phyloP scores from a whole-genome alignment of 148 eudicot species.

The Dysphania ambrosioides region DNA sequence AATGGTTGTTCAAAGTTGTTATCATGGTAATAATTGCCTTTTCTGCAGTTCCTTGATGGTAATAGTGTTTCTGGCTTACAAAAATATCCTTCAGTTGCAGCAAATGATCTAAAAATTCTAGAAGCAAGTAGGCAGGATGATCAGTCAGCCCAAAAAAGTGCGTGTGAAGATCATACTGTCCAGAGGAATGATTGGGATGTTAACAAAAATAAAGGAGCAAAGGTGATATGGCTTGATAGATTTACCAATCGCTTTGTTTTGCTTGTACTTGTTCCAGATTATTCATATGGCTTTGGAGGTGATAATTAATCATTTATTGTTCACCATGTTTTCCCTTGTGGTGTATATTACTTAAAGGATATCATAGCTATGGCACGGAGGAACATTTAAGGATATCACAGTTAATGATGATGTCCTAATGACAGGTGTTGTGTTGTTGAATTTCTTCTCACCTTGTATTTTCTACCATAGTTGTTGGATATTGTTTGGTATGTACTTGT shows the following conservation, averaged over 20 bases:
- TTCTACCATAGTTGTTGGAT: neutral
- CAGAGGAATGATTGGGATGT: constrained; percentile 23
- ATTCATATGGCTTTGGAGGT: neutral
- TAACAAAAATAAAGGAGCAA: constrained; percentile 34
- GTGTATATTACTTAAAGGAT: neutral
- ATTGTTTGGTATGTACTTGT: neutral
- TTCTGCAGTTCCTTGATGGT: constrained; percentile 5
- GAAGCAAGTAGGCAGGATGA: too few relatives aligned
- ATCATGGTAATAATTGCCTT: neutral
- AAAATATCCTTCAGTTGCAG: constrained; percentile 36
- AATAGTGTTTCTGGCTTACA: constrained; percentile 10
- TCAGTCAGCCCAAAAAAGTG: constrained; percentile 15
- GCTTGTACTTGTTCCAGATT: neutral
- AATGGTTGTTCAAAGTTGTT: neutral
- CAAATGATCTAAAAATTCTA: constrained; percentile 34
- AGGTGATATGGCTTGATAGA: constrained; percentile 39
- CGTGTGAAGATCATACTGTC: constrained; percentile 20
- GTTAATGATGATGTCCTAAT: neutral
- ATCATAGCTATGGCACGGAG: neutral
- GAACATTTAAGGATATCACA: neutral
- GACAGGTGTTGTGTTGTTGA: neutral
- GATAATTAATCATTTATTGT: too few relatives aligned
- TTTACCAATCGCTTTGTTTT: neutral
- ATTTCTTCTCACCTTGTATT: neutral
- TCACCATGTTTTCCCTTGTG: too few relatives aligned